These are phyloP conservation scores for Tephrocybe rancida DNA, from an alignment of 768 basidiomycete species.

Conservation along the genomic window DNA sequence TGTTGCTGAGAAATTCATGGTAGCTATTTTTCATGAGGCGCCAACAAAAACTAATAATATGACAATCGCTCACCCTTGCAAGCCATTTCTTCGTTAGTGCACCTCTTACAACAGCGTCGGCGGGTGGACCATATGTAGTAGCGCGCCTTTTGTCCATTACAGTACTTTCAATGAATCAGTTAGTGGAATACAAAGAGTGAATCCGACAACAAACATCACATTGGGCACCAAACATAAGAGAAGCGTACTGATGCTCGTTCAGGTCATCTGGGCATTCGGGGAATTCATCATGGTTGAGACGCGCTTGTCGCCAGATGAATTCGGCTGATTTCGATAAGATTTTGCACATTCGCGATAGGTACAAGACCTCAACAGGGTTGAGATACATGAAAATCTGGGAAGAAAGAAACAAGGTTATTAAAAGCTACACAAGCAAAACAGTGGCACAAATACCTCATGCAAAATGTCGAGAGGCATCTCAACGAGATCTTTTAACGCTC, in stretches of 20 bases:
- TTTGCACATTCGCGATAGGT: conserved; percentile 39
- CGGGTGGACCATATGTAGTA: conserved; percentile 13
- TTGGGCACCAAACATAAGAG: not conserved
- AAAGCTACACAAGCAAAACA: not conserved
- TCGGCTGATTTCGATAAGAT: conserved; percentile 18
- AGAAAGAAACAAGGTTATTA: not conserved
- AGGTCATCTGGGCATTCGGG: conserved; percentile 14
- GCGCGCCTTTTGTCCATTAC: not conserved
- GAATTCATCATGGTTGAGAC: conserved; percentile 9
- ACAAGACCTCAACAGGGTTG: conserved; percentile 36
- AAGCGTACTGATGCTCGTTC: conserved; percentile 8
- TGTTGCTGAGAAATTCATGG: no score
- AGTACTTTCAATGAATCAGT: conserved; percentile 1
- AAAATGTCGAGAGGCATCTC: conserved; percentile 35
- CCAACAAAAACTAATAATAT: not conserved
- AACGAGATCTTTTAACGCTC: conserved; percentile 19
- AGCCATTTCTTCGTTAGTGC: not conserved
- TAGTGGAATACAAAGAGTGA: not conserved
- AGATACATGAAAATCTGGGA: conserved; percentile 37
- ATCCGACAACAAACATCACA: conserved; percentile 6
- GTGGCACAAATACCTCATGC: conserved; percentile 22
- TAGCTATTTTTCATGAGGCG: not conserved
- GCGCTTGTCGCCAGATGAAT: conserved; percentile 11
- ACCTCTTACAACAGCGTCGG: conserved; percentile 14
- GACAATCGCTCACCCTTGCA: not conserved